Base-by-base conservation (phyloP, 352 stramenopile species). In the Phytophthora kernoviae region DNA sequence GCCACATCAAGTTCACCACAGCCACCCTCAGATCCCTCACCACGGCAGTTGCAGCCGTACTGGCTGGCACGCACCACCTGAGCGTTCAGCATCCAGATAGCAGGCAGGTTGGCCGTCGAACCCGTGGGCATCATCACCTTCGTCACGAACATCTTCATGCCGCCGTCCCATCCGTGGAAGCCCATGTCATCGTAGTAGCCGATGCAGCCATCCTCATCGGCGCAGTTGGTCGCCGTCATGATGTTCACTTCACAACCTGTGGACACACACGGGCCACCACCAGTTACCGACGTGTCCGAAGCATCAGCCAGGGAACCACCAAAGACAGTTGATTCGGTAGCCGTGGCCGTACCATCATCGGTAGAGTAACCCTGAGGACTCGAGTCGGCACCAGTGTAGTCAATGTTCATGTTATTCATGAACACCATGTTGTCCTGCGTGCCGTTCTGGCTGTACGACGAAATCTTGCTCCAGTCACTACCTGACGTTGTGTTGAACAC, bases 31-130 rank as follows among this genome's bases (percentile, higher is more conserved):
- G 61, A 54, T 0, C 78, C 78, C 9, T 66, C 73, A 43, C 77
- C 74, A 44, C 82, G 82, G 73, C 82, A 92, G 64, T 90, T 91
- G 74, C 82, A 90, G 37, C 73, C 67, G 59, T 91, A 91, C 66
- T 91, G 82, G 63, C 73, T 80, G 5, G 76, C 73, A 42, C 76
- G 79, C 1, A 92, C 46, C 11, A 89, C 72, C 69, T 90, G 82
- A 12, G 79, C 78, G 59, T 90, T 90, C 15, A 91, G 72, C 68
- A 90, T 85, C 82, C 82, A 91, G 54, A 91, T 87, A 8, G 77
- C 82, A 8, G 80, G 82, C 18, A 75, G 70, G 74, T 90, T 82
- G 0, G 74, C 75, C 7, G 58, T 54, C 10, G 36, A 41, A 12
- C 75, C 74, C 4, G 46, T 68, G 0, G 73, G 78, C 78, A 91